These are phyloP conservation scores for Chlorophyllum brunneum DNA, from an alignment of 768 basidiomycete species.

Conservation along the genomic window DNA sequence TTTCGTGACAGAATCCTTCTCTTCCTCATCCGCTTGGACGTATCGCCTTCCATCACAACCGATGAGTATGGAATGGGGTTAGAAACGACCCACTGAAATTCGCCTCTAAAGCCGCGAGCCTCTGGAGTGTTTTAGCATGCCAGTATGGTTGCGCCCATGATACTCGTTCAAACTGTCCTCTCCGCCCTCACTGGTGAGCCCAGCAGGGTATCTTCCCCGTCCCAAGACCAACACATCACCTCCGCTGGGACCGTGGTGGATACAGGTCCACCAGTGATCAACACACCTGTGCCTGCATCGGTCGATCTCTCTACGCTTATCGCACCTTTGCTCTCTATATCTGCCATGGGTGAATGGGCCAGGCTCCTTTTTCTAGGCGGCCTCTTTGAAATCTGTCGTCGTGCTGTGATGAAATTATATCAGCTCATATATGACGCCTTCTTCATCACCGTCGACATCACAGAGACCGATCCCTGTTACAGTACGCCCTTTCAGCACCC, in stretches of 20 bases:
- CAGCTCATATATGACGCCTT: conserved; percentile 43
- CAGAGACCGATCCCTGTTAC: conserved; percentile 54
- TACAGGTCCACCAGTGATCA: too few species aligned
- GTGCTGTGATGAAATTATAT: conserved; percentile 41
- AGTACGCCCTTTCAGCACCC: conserved; percentile 31
- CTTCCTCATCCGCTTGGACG: too few species aligned
- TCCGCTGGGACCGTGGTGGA: too few species aligned
- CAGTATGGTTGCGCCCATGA: neutral
- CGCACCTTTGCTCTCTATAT: conserved; percentile 45
- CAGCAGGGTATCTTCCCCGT: too few species aligned
- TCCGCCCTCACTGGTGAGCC: conserved; percentile 17
- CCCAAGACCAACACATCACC: too few species aligned
- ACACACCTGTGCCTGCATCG: conserved; percentile 15
- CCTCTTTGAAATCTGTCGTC: conserved; percentile 53
- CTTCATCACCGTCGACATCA: conserved; percentile 60
- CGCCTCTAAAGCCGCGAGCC: neutral
- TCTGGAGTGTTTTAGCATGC: neutral
- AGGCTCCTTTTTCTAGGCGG: conserved; percentile 63
- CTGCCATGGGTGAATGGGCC: conserved; percentile 59
- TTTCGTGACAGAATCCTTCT: too few species aligned
- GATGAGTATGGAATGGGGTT: too few species aligned
- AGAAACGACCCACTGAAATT: too few species aligned
- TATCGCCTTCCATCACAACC: too few species aligned
- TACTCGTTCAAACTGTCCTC: conserved; percentile 19
- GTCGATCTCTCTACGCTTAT: conserved; percentile 30